Evolutionary conservation across 371 early-diverging fungal genomes (phyloP).

Genomic region (Smittium culicis): DNA sequence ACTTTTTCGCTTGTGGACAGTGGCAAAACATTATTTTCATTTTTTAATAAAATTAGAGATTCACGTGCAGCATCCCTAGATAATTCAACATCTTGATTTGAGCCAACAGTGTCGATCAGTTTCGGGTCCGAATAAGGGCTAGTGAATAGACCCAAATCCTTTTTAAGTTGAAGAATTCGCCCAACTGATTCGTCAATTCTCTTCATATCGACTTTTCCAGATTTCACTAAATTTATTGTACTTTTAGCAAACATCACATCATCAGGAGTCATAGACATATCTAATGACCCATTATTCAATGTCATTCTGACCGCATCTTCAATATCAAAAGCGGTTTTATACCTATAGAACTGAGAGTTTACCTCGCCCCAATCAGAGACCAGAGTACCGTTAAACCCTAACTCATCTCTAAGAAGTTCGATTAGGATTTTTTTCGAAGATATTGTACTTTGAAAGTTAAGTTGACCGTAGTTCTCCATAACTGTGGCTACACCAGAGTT

Average conservation of each 20-base stretch:
- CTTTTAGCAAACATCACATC: slow-evolving; percentile 34
- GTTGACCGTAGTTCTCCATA: slow-evolving; percentile 27
- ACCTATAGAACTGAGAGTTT: slow-evolving; percentile 37
- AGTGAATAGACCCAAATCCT: slow-evolving; percentile 42
- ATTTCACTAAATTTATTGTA: slow-evolving; percentile 28
- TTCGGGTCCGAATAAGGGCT: slow-evolving; percentile 15
- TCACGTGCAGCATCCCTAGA: slow-evolving; percentile 19
- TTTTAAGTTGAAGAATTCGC: slow-evolving; percentile 38
- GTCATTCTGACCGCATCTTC: slow-evolving; percentile 23
- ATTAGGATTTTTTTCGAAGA: background rate
- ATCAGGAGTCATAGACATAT: slow-evolving; percentile 51
- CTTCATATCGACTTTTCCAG: slow-evolving; percentile 21
- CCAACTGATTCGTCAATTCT: slow-evolving; percentile 39
- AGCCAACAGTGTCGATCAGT: slow-evolving; percentile 16
- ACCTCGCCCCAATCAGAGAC: slow-evolving; percentile 26
- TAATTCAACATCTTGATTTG: slow-evolving; percentile 18
- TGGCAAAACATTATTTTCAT: slow-evolving; percentile 18
- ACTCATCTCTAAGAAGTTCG: background rate
- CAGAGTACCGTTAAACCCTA: background rate
- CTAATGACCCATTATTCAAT: slow-evolving; percentile 38
- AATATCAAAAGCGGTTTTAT: slow-evolving; percentile 37
- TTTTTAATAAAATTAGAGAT: slow-evolving; percentile 21
- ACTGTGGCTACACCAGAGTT: slow-evolving; percentile 49
- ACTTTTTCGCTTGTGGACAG: slow-evolving; percentile 13
- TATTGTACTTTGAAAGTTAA: background rate